Evolutionary conservation across 1,284 basidiomycete species (phyloP).

Genomic region (Papiliotrema nemorosa): DNA sequence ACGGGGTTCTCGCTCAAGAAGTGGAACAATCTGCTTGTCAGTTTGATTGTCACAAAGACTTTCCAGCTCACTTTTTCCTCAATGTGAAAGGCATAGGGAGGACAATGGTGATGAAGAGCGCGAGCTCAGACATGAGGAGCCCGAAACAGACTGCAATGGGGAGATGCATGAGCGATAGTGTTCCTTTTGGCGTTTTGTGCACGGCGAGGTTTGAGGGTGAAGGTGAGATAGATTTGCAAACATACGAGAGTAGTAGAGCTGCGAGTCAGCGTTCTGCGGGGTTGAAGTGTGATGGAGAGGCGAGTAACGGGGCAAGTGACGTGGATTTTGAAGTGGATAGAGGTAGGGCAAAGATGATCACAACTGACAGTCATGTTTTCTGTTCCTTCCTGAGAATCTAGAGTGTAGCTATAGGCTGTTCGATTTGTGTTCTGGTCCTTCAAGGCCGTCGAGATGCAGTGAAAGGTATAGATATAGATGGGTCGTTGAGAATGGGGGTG

Average conservation of each 20-base stretch:
- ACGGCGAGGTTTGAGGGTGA: not conserved
- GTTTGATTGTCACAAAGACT: not conserved
- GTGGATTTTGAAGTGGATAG: too few relatives aligned
- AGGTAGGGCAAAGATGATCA: too few relatives aligned
- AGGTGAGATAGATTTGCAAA: not conserved
- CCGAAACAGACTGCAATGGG: constrained; percentile 43
- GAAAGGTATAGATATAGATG: too few relatives aligned
- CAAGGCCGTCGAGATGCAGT: too few relatives aligned
- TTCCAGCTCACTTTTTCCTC: constrained; percentile 42
- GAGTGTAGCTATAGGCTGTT: too few relatives aligned
- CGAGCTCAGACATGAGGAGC: constrained; percentile 46
- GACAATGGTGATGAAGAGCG: constrained; percentile 45
- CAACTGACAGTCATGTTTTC: constrained; percentile 19
- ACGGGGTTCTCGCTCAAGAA: constrained; percentile 52
- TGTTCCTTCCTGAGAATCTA: too few relatives aligned
- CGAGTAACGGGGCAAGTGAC: not conserved
- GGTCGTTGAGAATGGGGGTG: too few relatives aligned
- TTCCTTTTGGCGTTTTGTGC: not conserved
- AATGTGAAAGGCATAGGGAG: constrained; percentile 49
- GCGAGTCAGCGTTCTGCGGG: not conserved
- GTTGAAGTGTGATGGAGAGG: not conserved
- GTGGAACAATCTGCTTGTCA: constrained; percentile 42
- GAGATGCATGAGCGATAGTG: not conserved
- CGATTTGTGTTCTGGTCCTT: too few relatives aligned
- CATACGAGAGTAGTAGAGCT: constrained; percentile 47